phyloP scores from a whole-genome alignment of 371 early-diverging fungal genomes.

The Saksenaea vasiformis region DNA sequence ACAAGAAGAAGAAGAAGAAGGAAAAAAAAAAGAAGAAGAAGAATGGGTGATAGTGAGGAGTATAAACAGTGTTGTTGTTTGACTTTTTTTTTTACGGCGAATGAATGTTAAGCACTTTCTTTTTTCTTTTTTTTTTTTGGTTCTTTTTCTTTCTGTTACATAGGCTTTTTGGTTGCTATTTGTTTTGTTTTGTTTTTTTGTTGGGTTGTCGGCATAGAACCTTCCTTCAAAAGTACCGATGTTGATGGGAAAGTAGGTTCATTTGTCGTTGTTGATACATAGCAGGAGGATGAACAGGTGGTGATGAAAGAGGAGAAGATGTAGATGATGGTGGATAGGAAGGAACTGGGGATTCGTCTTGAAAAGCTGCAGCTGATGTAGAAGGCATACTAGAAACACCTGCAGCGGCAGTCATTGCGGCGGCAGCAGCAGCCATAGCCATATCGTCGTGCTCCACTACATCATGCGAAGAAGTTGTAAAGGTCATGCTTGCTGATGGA shows the following conservation, averaged over 20 bases:
- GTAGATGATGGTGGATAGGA: not conserved
- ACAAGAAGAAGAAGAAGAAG: not conserved
- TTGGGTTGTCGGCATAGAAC: not conserved
- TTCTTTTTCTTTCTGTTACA: not conserved
- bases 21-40: not conserved
- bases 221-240: slow-evolving; percentile 2
- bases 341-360: slow-evolving; percentile 2
- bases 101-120: not conserved
- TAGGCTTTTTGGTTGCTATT: not conserved
- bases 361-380: not conserved
- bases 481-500: slow-evolving; percentile 9
- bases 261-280: slow-evolving; percentile 3
- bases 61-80: not conserved
- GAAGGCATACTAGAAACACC: not conserved
- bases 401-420: slow-evolving; percentile 4
- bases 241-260: not conserved
- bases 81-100: not conserved
- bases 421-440: slow-evolving; percentile 4
- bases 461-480: slow-evolving; percentile 4
- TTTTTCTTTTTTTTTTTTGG: not conserved
- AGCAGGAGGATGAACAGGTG: not conserved
- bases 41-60: not conserved
- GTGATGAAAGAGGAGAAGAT: slow-evolving; percentile 1
- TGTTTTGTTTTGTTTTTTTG: not conserved
- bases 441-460: not conserved